phyloP scores from a whole-genome alignment of 306 rosid species.

The Macrotyloma uniflorum region DNA sequence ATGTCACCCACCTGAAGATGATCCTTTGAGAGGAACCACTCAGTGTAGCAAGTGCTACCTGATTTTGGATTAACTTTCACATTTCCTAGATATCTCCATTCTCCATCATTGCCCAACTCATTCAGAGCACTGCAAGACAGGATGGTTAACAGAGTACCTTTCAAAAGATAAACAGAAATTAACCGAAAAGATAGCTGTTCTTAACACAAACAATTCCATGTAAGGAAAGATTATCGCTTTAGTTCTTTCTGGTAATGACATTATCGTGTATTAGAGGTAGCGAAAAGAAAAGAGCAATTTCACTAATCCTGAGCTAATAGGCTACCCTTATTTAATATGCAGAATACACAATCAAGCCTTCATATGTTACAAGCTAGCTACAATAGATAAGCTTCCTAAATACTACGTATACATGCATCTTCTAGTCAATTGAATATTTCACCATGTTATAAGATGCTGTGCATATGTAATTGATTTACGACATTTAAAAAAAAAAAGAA shows the following conservation, averaged over 20 bases:
- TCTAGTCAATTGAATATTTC: background rate
- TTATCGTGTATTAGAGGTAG: constrained; percentile 11
- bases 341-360: background rate
- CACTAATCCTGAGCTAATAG: background rate
- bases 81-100: constrained; percentile 63
- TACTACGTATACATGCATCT: background rate
- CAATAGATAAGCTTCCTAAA: background rate
- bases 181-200: constrained; percentile 5
- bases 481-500: too few species aligned
- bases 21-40: constrained; percentile 89
- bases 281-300: background rate
- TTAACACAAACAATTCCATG: constrained; percentile 4
- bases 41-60: constrained; percentile 54
- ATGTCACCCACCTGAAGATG: constrained; percentile 78
- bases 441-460: background rate
- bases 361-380: background rate
- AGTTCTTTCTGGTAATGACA: background rate
- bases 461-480: background rate
- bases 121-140: constrained; percentile 62
- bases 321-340: background rate
- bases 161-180: constrained; percentile 20
- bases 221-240: background rate
- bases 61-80: constrained; percentile 54
- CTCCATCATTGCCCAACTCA: constrained; percentile 57
- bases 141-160: constrained; percentile 23